These are phyloP conservation scores for Lecanicillium sp. DNA, from an alignment of 2,329 filamentous ascomycete species.

Conservation along the genomic window DNA sequence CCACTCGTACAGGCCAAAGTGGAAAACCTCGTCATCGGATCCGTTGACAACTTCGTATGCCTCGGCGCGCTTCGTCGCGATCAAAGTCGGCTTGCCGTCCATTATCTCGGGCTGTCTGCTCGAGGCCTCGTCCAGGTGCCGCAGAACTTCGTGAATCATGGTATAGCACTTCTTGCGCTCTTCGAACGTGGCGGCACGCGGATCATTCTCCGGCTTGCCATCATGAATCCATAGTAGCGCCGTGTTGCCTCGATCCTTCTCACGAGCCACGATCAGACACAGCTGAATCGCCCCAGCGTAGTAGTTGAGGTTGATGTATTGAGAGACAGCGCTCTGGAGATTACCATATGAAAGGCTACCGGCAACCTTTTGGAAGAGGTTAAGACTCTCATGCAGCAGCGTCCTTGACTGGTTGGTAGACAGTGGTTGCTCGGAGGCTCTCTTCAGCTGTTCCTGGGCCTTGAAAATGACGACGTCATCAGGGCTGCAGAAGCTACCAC, in stretches of 20 bases:
- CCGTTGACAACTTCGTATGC: slow-evolving; percentile 85
- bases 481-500: slow-evolving; percentile 93
- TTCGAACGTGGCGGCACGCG: slow-evolving; percentile 59
- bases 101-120: slow-evolving; percentile 61
- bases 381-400: slow-evolving; percentile 80
- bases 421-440: slow-evolving; percentile 69
- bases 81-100: slow-evolving; percentile 70
- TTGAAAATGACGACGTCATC: slow-evolving; percentile 99
- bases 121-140: slow-evolving; percentile 66
- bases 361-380: slow-evolving; percentile 83
- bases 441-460: slow-evolving; percentile 88
- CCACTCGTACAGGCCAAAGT: slow-evolving; percentile 97
- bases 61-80: slow-evolving; percentile 73
- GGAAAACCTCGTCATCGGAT: slow-evolving; percentile 87
- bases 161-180: slow-evolving; percentile 74
- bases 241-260: slow-evolving; percentile 79
- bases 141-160: slow-evolving; percentile 76
- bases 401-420: slow-evolving; percentile 71
- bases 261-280: slow-evolving; percentile 72
- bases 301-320: slow-evolving; percentile 77
- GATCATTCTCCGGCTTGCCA: slow-evolving; percentile 63
- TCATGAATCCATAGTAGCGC: slow-evolving; percentile 85
- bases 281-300: slow-evolving; percentile 90
- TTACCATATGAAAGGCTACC: slow-evolving; percentile 74
- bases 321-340: slow-evolving; percentile 66